Conservation (phyloP, 805 yeast species). For the Saturnispora saitoi region DNA sequence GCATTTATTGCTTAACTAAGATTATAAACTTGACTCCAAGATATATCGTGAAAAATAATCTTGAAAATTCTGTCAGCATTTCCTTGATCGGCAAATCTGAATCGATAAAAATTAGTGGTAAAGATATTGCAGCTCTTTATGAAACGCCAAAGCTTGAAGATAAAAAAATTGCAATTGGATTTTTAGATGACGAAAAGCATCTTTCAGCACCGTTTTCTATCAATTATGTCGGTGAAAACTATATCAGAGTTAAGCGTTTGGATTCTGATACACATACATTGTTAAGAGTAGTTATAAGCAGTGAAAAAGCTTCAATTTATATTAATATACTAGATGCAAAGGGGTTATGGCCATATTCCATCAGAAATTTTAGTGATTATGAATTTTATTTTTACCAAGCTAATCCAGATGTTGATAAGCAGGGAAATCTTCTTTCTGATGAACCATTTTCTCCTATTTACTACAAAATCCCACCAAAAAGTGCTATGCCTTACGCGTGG, state of each 20-base stretch:
- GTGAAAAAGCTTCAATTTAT: conserved; percentile 79
- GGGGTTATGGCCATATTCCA: conserved; percentile 85
- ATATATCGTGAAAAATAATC: conserved; percentile 59
- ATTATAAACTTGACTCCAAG: conserved; percentile 78
- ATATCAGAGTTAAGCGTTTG: conserved; percentile 57
- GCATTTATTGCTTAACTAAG: conserved; percentile 68
- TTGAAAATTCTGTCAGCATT: conserved; percentile 47
- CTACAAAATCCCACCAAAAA: conserved; percentile 75
- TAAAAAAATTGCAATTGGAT: conserved; percentile 55
- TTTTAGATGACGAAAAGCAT: conserved; percentile 44
- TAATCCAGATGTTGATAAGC: conserved; percentile 61
- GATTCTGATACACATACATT: conserved; percentile 56
- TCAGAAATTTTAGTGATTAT: conserved; percentile 80
- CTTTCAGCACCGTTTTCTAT: conserved; percentile 90
- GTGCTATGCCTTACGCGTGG: conserved; percentile 98
- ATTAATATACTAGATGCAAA: conserved; percentile 66
- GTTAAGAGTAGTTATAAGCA: conserved; percentile 59
- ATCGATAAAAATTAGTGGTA: conserved; percentile 37
- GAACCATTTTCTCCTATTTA: conserved; percentile 65
- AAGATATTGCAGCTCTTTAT: conserved; percentile 49
- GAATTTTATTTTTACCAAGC: conserved; percentile 83
- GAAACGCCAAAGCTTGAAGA: conserved; percentile 46
- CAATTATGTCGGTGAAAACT: conserved; percentile 76
- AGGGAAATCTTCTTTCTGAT: conserved; percentile 49
- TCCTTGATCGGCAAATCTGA: conserved; percentile 61